These are phyloP conservation scores for Tetrapyrgos nigripes DNA, from an alignment of 1,284 basidiomycete genomes.

Conservation along the genomic window DNA sequence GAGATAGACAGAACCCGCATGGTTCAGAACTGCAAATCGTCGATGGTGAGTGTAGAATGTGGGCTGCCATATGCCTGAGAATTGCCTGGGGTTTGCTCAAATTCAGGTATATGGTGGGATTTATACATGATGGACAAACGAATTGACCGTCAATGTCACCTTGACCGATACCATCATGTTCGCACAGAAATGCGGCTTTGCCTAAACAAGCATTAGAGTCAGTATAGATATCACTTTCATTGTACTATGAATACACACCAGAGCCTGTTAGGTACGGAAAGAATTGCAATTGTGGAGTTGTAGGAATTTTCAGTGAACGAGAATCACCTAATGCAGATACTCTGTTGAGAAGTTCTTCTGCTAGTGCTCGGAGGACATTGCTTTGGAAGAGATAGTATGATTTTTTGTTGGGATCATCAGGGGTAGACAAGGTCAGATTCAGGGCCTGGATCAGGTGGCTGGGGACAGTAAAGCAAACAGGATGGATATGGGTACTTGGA, in stretches of 20 bases:
- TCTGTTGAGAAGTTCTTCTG: slow-evolving; percentile 19
- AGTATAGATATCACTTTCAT: no score
- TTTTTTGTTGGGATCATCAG: not conserved
- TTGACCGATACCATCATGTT: slow-evolving; percentile 12
- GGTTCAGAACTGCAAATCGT: slow-evolving; percentile 17
- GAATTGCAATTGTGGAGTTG: slow-evolving; percentile 8
- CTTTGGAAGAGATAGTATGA: slow-evolving; percentile 29
- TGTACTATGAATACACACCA: not conserved
- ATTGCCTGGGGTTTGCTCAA: no score
- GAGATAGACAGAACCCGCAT: slow-evolving; percentile 32
- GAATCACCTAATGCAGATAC: slow-evolving; percentile 10
- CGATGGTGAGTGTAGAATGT: slow-evolving; percentile 28
- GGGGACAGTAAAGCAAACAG: slow-evolving; percentile 20
- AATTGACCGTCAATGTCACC: slow-evolving; percentile 7
- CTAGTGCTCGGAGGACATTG: slow-evolving; percentile 21
- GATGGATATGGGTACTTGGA: no score
- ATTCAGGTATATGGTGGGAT: slow-evolving; percentile 23
- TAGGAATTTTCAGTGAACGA: slow-evolving; percentile 20
- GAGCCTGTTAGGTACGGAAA: slow-evolving; percentile 28
- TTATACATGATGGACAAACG: slow-evolving; percentile 19
- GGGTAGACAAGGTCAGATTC: slow-evolving; percentile 23
- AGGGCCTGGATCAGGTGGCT: slow-evolving; percentile 29
- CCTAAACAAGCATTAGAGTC: not conserved
- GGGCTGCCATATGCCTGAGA: slow-evolving; percentile 32
- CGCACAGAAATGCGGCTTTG: not conserved